A percentile compares a stretch with the other conserved stretches of the same genome.
Evolutionary conservation across 2,329 filamentous ascomycete genomes (phyloP).

Genomic region (Aspergillus candidus): DNA sequence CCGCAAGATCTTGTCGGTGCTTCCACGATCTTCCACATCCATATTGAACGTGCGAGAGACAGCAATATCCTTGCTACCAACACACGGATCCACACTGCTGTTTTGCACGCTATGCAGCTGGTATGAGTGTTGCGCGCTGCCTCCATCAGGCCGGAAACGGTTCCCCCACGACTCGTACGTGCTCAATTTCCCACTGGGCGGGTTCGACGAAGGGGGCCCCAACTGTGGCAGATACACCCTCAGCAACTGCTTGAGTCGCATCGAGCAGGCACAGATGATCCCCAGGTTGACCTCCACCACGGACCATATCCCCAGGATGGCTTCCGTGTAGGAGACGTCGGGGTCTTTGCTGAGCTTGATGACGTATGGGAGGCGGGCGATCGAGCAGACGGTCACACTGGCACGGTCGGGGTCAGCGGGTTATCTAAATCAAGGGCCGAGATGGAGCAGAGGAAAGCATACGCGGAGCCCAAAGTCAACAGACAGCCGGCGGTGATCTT

Average conservation of each 20-base stretch:
- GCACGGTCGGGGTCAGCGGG: no score
- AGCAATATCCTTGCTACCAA: no score
- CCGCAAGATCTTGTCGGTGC: no score
- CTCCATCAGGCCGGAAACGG: conserved; percentile 1
- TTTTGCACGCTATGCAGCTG: no score
- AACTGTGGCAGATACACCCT: conserved; percentile 5
- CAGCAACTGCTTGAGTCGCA: conserved; percentile 12
- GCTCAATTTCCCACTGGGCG: background rate
- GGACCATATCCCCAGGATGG: conserved; percentile 12
- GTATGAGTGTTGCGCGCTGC: no score
- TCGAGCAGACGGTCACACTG: conserved; percentile 11
- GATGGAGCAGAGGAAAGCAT: background rate
- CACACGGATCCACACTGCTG: no score
- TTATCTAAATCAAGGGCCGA: no score
- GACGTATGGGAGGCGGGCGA: conserved; percentile 12
- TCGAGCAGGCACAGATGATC: conserved; percentile 14
- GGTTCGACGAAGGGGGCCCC: conserved; percentile 5
- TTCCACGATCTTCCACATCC: no score
- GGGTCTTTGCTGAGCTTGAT: conserved; percentile 4
- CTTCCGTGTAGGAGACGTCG: conserved; percentile 9
- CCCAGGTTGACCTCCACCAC: conserved; percentile 14
- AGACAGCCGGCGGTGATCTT: conserved; percentile 8
- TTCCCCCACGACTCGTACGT: background rate
- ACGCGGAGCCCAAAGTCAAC: conserved; percentile 9
- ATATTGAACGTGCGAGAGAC: no score